A percentile compares a stretch with the other conserved stretches of the same genome.
Evolutionary conservation across 1,284 basidiomycete genomes (phyloP).

Genomic region (Ceratobasidium papillatum): DNA sequence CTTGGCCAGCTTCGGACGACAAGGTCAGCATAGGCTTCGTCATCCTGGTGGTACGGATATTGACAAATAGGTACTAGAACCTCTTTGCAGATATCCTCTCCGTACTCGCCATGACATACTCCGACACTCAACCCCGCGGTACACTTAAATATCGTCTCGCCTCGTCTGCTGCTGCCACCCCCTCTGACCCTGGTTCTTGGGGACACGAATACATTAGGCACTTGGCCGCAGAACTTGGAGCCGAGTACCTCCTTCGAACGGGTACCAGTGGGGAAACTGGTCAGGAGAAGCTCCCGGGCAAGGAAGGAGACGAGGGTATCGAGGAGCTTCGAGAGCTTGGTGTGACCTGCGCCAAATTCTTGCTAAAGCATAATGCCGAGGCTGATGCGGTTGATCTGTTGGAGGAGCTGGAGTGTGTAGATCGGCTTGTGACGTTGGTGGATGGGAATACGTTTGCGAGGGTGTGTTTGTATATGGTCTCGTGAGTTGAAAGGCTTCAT

Average conservation of each 20-base stretch:
- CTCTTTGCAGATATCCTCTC: constrained; percentile 98
- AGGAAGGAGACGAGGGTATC: constrained; percentile 59
- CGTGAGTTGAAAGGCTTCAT: constrained; percentile 60
- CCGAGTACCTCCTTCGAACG: constrained; percentile 80
- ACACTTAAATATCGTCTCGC: constrained; percentile 92
- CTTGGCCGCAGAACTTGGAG: constrained; percentile 94
- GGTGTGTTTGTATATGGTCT: constrained; percentile 98
- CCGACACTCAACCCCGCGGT: constrained; percentile 92
- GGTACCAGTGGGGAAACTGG: constrained; percentile 27
- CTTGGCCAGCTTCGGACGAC: constrained; percentile 80
- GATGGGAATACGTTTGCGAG: constrained; percentile 90
- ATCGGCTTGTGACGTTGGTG: constrained; percentile 77
- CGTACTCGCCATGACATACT: constrained; percentile 99
- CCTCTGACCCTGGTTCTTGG: constrained; percentile 93
- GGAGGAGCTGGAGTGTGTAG: constrained; percentile 93
- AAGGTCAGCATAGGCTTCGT: constrained; percentile 62
- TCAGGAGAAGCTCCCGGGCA: constrained; percentile 25
- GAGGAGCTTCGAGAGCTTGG: constrained; percentile 82
- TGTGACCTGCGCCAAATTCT: constrained; percentile 88
- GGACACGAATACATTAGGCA: constrained; percentile 99
- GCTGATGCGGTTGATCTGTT: constrained; percentile 97
- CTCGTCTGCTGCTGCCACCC: constrained; percentile 71
- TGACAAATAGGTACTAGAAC: constrained; percentile 60
- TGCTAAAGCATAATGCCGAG: constrained; percentile 95
- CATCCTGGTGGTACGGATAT: neutral